Percentiles rank a stretch among this genome's conserved stretches.
These are phyloP conservation scores for Ophiostoma himal-ulmi DNA, from an alignment of 2,329 filamentous ascomycete species.

Conservation along the genomic window DNA sequence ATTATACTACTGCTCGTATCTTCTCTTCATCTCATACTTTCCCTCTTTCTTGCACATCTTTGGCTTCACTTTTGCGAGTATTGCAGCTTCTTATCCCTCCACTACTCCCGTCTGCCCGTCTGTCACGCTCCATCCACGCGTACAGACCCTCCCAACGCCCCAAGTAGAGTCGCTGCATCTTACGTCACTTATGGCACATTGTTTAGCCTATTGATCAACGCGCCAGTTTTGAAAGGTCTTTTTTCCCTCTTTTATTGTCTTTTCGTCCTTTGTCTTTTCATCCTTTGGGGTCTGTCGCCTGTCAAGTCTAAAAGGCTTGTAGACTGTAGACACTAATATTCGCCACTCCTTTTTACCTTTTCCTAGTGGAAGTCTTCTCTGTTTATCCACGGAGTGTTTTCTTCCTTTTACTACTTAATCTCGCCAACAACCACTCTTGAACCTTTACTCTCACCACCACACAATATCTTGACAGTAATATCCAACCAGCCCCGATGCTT, in stretches of 20 bases:
- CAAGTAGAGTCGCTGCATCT: neutral
- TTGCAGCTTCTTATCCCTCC: neutral
- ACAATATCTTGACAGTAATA: neutral
- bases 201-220: constrained; percentile 7
- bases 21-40: neutral
- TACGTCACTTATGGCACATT: constrained; percentile 11
- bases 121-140: neutral
- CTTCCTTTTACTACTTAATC: neutral
- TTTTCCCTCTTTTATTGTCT: neutral
- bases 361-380: neutral
- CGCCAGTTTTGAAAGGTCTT: neutral
- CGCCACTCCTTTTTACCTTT: neutral
- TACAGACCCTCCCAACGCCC: neutral
- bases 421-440: neutral
- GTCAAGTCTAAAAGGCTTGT: neutral
- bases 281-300: neutral
- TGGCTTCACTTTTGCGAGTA: neutral
- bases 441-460: neutral
- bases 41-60: neutral
- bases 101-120: neutral
- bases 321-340: neutral
- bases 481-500: neutral
- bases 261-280: neutral
- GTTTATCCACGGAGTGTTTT: neutral
- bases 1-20: neutral